phyloP scores from a whole-genome alignment of 2,329 filamentous ascomycete genomes.

The Fusarium buxicola region DNA sequence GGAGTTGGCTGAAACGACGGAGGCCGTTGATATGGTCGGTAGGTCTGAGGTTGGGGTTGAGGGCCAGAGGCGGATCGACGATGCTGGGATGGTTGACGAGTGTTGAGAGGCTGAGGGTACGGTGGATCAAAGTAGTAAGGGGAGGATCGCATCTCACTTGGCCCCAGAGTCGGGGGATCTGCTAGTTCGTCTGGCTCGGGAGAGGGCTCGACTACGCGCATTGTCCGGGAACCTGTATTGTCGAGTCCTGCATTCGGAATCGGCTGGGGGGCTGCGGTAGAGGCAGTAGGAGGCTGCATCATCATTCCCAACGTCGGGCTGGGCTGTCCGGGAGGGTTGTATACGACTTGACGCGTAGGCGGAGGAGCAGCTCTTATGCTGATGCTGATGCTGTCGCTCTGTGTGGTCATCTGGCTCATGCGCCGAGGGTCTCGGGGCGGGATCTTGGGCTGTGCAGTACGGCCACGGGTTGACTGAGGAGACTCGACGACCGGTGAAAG shows the following conservation, averaged over 20 bases:
- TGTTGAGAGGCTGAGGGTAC: constrained; percentile 41
- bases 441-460: constrained; percentile 51
- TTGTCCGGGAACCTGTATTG: constrained; percentile 49
- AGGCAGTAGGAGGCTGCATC: constrained; percentile 37
- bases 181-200: constrained; percentile 46
- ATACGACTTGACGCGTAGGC: constrained; percentile 49
- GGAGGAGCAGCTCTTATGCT: constrained; percentile 47
- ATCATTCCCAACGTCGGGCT: constrained; percentile 56
- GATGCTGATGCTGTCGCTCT: constrained; percentile 5
- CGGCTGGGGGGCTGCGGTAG: constrained; percentile 14
- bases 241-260: constrained; percentile 39
- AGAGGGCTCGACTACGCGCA: constrained; percentile 54
- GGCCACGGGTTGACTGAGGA: constrained; percentile 50
- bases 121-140: constrained; percentile 41
- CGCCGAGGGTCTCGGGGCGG: constrained; percentile 40
- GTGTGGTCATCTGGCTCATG: constrained; percentile 26
- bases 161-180: constrained; percentile 7
- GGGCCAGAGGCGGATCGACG: constrained; percentile 27
- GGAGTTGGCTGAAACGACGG: constrained; percentile 32
- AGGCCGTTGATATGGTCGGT: constrained; percentile 34
- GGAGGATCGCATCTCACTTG: constrained; percentile 26
- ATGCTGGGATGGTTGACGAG: constrained; percentile 28
- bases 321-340: constrained; percentile 54
- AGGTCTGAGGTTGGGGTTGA: constrained; percentile 22
- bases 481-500: constrained; percentile 64